Evolutionary conservation across 169 alveolate species (phyloP), one percentile per base, ranked within the genome.

Genomic region (Plasmodium relictum): DNA sequence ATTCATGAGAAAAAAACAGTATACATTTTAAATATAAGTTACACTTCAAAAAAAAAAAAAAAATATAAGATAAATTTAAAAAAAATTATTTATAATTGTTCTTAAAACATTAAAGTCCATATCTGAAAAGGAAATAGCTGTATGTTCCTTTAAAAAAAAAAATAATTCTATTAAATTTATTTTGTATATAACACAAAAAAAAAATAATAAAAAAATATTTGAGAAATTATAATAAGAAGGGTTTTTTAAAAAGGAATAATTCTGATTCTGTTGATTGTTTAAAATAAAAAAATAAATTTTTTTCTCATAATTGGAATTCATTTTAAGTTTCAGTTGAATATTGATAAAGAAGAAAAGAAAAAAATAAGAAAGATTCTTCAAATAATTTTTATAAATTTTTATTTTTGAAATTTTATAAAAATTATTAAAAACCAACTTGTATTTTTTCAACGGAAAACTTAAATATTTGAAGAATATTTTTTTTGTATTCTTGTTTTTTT

Each of bases 301-400:
- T n/a, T 54, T 73, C 45, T 71, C 61, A 24, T 71, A 44, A 4
- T 31, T 71, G n/a, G 68, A 71, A 50, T 71, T 71, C 16, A 41
- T 59, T 2, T 73, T 58, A 18, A 73, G 22, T 73, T 73, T 73
- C n/a, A 45, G 59, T 52, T 58, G 71, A 73, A 58, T 18, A 31
- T 73, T 73, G 31, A 73, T 54, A 73, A 73, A 73, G 56, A 73
- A 73, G 45, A 73, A 73, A 26, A 73, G 22, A 22, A 73, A 73
- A 58, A 73, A 73, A 39, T 73, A 63, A 58, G 54, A 58, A 8
- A 58, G 20, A 73, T 58, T 73, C 31, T 73, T 73, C 39, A 73
- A 20, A 42, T 59, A 10, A 42, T 73, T 73, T 73, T 73, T 73
- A 63, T 58, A 73, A 37, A 59, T 73, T 65, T 56, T 73, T 54